Conservation (phyloP, 768 basidiomycete species). For the Calocera cornea region DNA sequence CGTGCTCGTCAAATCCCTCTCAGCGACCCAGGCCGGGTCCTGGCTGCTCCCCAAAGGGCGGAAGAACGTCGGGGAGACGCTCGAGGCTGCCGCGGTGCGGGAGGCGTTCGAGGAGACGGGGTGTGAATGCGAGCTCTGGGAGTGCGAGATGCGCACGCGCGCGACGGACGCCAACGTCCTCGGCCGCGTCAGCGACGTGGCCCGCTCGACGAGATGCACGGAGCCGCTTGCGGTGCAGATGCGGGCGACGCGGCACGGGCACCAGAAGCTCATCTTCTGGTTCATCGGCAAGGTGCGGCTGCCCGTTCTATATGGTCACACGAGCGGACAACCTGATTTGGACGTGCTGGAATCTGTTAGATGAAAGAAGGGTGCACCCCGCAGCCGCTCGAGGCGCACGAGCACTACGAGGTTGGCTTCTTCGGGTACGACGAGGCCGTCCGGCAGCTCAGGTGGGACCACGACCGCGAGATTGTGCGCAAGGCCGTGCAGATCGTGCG, state of each 20-base stretch:
- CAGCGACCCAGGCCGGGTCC: neutral
- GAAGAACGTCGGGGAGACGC: constrained; percentile 42
- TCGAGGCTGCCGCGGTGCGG: constrained; percentile 39
- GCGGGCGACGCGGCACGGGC: constrained; percentile 19
- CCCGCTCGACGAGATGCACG: constrained; percentile 15
- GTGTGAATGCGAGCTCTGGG: constrained; percentile 39
- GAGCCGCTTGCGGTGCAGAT: constrained; percentile 30
- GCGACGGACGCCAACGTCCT: constrained; percentile 35
- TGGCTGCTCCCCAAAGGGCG: constrained; percentile 52
- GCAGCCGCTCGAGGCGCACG: neutral
- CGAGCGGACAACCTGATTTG: neutral
- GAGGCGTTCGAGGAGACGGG: constrained; percentile 59
- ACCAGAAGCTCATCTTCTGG: constrained; percentile 42
- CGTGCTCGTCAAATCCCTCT: neutral
- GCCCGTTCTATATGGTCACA: neutral
- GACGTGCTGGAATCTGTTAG: neutral
- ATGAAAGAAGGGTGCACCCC: neutral
- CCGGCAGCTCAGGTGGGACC: neutral
- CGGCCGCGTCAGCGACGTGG: constrained; percentile 13
- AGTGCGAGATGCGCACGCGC: constrained; percentile 39
- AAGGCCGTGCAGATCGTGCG: neutral
- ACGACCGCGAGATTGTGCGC: neutral
- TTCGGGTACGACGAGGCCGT: neutral
- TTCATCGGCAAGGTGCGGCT: constrained; percentile 25
- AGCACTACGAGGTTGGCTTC: constrained; percentile 2